Evolutionary conservation across 352 stramenopile genomes (phyloP), one percentile per base, ranked within the genome.

Genomic region (Phytophthora foliorum): DNA sequence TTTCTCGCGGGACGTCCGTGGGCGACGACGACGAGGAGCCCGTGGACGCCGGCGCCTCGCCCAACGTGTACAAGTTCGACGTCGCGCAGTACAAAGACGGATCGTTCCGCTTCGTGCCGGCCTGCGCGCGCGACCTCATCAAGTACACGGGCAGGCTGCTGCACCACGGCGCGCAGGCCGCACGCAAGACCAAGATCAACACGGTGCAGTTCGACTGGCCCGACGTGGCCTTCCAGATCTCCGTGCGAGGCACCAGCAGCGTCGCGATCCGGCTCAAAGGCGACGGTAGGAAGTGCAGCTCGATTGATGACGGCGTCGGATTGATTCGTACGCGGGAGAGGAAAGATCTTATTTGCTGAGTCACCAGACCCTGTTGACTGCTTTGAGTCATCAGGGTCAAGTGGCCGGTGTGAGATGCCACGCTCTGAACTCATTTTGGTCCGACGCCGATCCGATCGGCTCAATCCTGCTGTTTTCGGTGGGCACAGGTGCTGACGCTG

Each of bases 181-280:
- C 74, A 19, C 86, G 86, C 50, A 88, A 86, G 52, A 89, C 86
- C 17, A 96, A 96, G 72, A 85, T 94, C 52, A 96, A 95, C 72
- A 89, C 81, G 14, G 88, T 93, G 74, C 87, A 96, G 63, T 96
- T 96, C 63, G 89, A 96, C 72, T 96, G 89, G 89, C 74, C 87
- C 0, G 87, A 73, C 42, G 88, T 89, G 38, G 74, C 75, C 24
- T 89, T 95, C 42, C 75, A 85, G 61, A 77, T 96, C 51, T 74
- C 72, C 11, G 87, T 93, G 54, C 73, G 64, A 55, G 71, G 76
- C 63, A 89, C 87, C 9, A 78, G 54, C 32, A 79, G 68, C n/a
- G 83, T 96, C 16, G 84, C 76, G 29, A 93, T 96, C 42, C 84
- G 89, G 14, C 74, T 96, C 22, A 96, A 96, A 77, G 89, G 89